Evolutionary conservation across 768 basidiomycete species (phyloP), one percentile per base, ranked within the genome.

Genomic region (Rhodotorula paludigena): DNA sequence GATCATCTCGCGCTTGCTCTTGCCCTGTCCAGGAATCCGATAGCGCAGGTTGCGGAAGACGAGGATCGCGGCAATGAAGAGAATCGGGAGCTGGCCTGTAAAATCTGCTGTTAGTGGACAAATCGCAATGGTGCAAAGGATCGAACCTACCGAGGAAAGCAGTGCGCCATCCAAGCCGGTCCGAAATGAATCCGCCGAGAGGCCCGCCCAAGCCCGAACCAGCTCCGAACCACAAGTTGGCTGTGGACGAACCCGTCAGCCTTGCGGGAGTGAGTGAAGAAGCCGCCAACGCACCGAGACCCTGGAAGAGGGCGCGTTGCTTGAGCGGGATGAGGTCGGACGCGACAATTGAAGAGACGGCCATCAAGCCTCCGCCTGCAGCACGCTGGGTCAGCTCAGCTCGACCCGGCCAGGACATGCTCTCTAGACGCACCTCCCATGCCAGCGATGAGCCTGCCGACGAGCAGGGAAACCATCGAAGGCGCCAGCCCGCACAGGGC

Each of bases 281-380:
- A n/a, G n/a, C n/a, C n/a, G n/a, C n/a, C n/a, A n/a, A 28, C 56
- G 25, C 18, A 59, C 64, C 86, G 82, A 91, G 83, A 63, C 92
- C 92, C 78, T 98, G 94, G 76, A 92, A 94, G 15, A 94, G 79
- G 4, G 91, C 93, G 60, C 93, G 83, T 68, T 90, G 86, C 76
- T 88, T 87, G 74, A 97, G 78, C 21, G 92, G 90, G 65, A 97
- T 87, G 32, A 96, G 81, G 80, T 98, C 93, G 11, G 89, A 87
- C 63, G 91, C 85, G 53, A 90, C 83, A 63, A 96, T 85, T 49
- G 68, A 63, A 15, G 59, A 62, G 30, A 71, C 60, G 41, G 71
- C 63, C 73, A 77, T 72, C 48, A 84, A 87, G 79, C 77, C 89
- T 86, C 90, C 88, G 78, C 90, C 92, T 63, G 48, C 38, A n/a